Percentiles rank a stretch among this genome's conserved stretches.
Conservation (phyloP, 169 alveolate species). For the Plasmodium vivax region DNA sequence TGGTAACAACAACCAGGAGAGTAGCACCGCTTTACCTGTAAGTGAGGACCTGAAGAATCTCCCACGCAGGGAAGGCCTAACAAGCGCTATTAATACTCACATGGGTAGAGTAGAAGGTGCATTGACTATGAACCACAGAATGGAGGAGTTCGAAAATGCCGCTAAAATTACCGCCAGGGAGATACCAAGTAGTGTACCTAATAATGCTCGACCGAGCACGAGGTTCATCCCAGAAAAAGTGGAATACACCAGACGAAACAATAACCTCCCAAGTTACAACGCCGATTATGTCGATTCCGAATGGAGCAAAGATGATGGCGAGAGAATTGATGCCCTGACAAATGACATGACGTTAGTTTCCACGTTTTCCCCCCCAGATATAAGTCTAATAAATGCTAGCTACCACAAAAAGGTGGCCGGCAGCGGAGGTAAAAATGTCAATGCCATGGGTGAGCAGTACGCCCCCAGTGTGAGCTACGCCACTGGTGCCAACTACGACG, state of each 20-base stretch:
- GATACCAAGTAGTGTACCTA: background rate
- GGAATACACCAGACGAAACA: background rate
- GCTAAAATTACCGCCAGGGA: background rate
- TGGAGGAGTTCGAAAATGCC: conserved; percentile 37
- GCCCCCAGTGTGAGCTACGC: background rate
- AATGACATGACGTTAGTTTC: conserved; percentile 74
- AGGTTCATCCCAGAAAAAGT: conserved; percentile 44
- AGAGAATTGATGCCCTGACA: conserved; percentile 15
- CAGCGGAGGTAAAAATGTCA: background rate
- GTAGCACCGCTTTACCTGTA: background rate
- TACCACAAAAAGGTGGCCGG: conserved; percentile 38
- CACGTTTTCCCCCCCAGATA: conserved; percentile 66
- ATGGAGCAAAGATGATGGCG: conserved; percentile 33
- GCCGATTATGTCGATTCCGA: conserved; percentile 25
- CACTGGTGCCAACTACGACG: background rate
- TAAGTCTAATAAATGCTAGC: conserved; percentile 57
- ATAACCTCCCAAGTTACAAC: conserved; percentile 27
- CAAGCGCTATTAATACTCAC: conserved; percentile 9
- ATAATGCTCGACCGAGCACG: conserved; percentile 8
- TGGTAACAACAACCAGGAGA: background rate
- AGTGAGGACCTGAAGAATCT: background rate
- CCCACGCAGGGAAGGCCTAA: background rate
- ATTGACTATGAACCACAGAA: background rate
- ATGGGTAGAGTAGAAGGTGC: background rate
- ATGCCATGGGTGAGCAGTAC: conserved; percentile 3